These are phyloP conservation scores for Fonsecaea multimorphosa DNA, from an alignment of 2,329 filamentous ascomycete species.

Conservation along the genomic window DNA sequence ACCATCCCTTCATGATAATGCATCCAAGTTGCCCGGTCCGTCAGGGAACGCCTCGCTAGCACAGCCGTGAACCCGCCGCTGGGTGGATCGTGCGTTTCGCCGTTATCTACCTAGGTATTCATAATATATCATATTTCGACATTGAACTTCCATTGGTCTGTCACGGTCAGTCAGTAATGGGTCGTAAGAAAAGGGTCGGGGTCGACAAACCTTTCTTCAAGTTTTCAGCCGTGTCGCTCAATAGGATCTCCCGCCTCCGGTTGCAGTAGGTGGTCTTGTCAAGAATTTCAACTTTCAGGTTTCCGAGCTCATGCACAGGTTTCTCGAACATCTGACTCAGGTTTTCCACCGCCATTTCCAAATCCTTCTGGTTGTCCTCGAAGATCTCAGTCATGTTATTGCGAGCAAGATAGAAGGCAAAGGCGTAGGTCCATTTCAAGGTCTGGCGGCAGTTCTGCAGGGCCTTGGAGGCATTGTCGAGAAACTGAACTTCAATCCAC, in stretches of 20 bases:
- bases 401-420: slow-evolving; percentile 93
- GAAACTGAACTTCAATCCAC: slow-evolving; percentile 98
- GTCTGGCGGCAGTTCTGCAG: slow-evolving; percentile 97
- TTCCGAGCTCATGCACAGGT: slow-evolving; percentile 81
- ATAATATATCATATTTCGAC: slow-evolving; percentile 46
- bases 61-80: slow-evolving; percentile 1
- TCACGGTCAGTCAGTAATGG: slow-evolving; percentile 20
- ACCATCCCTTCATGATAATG: slow-evolving; percentile 16
- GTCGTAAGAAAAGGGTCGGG: not conserved
- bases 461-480: slow-evolving; percentile 89
- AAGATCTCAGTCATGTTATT: slow-evolving; percentile 98
- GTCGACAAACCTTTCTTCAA: slow-evolving; percentile 75
- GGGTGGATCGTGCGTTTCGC: slow-evolving; percentile 1
- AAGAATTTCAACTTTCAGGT: slow-evolving; percentile 95
- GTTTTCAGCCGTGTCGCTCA: slow-evolving; percentile 92
- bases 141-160: slow-evolving; percentile 56
- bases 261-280: slow-evolving; percentile 98
- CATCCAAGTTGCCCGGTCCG: slow-evolving; percentile 17
- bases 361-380: slow-evolving; percentile 96
- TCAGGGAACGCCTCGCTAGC: slow-evolving; percentile 28
- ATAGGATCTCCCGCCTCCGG: slow-evolving; percentile 83
- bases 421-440: slow-evolving; percentile 98
- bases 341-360: slow-evolving; percentile 96
- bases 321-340: slow-evolving; percentile 99
- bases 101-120: slow-evolving; percentile 4